Percentiles rank a stretch among this genome's conserved stretches.
phyloP scores from a whole-genome alignment of 768 basidiomycete genomes.

The Galerina marginata region DNA sequence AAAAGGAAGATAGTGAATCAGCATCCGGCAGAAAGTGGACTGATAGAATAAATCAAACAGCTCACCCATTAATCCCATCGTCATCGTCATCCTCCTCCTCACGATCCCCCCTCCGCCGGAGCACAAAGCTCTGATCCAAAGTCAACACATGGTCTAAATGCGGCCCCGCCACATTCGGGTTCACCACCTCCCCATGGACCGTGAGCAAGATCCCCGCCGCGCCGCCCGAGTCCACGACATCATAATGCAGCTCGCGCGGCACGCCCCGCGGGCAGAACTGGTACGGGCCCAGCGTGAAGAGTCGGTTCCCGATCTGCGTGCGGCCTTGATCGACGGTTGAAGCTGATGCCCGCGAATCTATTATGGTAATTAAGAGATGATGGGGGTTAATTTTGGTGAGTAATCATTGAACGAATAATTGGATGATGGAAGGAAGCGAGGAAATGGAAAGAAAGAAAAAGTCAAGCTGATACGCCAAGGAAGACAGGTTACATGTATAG shows the following conservation, averaged over 20 bases:
- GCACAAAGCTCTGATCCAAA: slow-evolving; percentile 37
- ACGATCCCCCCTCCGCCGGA: slow-evolving; percentile 19
- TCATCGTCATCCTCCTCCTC: slow-evolving; percentile 10
- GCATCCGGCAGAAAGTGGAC: background rate
- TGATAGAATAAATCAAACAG: background rate
- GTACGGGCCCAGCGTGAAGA: slow-evolving; percentile 22
- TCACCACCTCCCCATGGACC: slow-evolving; percentile 30
- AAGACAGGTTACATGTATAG: too few species aligned
- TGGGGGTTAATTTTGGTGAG: too few species aligned
- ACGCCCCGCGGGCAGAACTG: slow-evolving; percentile 28
- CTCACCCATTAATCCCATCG: slow-evolving; percentile 10
- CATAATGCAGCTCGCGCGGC: slow-evolving; percentile 22
- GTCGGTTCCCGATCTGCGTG: slow-evolving; percentile 16
- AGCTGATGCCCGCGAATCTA: slow-evolving; percentile 7
- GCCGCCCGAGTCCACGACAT: slow-evolving; percentile 21
- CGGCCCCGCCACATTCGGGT: slow-evolving; percentile 9
- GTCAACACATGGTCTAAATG: slow-evolving; percentile 24
- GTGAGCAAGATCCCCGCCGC: slow-evolving; percentile 27
- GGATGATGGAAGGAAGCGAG: too few species aligned
- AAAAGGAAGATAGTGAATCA: background rate
- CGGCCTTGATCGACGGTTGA: slow-evolving; percentile 20
- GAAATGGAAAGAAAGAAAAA: too few species aligned
- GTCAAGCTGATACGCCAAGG: too few species aligned
- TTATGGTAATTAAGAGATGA: too few species aligned
- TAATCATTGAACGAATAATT: too few species aligned